A percentile compares a stretch with the other conserved stretches of the same genome.
phyloP scores from a whole-genome alignment of 768 basidiomycete genomes.

The Collybia mongolica region DNA sequence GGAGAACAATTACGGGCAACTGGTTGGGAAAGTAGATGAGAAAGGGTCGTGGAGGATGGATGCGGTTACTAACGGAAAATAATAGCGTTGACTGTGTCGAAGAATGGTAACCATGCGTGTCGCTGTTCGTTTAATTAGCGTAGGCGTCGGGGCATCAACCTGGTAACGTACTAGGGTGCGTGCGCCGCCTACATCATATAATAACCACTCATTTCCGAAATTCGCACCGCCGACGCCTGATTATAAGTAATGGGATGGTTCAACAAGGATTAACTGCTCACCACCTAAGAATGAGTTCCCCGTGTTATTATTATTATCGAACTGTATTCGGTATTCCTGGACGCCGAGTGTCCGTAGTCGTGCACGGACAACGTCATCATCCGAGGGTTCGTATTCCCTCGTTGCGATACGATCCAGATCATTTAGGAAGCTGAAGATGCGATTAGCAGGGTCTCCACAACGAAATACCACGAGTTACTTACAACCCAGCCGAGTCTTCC shows the following conservation, averaged over 20 bases:
- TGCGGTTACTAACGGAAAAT: conserved; percentile 55
- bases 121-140: conserved; percentile 37
- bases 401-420: conserved; percentile 61
- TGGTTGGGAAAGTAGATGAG: conserved; percentile 25
- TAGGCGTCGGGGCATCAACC: not conserved
- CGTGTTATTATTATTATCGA: conserved; percentile 29
- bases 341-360: conserved; percentile 69
- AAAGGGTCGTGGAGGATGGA: not conserved
- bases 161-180: conserved; percentile 45
- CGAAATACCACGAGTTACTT: conserved; percentile 22
- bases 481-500: conserved; percentile 64
- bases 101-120: conserved; percentile 70
- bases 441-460: not conserved
- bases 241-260: not conserved
- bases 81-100: conserved; percentile 72
- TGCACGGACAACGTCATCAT: conserved; percentile 68
- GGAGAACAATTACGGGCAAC: conserved; percentile 50
- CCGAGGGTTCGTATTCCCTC: conserved; percentile 51
- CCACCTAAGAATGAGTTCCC: conserved; percentile 2
- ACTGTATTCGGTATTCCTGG: conserved; percentile 60
- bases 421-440: conserved; percentile 59
- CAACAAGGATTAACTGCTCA: not conserved
- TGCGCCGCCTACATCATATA: conserved; percentile 72
- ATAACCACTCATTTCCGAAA: conserved; percentile 54
- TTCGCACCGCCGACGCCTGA: conserved; percentile 20